Evolutionary conservation across 345 rosid genomes (phyloP).

Genomic region (Mangifera indica): DNA sequence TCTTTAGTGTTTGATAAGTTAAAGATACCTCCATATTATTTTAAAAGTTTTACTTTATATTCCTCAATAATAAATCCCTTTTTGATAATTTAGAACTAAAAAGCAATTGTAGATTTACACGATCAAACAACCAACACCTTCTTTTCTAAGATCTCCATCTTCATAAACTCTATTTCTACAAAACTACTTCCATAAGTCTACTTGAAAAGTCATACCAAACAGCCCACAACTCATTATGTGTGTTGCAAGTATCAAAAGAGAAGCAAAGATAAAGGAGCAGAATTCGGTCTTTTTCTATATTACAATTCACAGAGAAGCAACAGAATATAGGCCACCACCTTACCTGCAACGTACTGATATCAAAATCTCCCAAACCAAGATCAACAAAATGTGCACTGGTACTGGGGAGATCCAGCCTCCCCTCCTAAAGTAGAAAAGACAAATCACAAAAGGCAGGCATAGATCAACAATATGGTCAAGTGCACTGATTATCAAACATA

Average conservation of each 20-base stretch:
- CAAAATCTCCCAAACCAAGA: constrained; percentile 43
- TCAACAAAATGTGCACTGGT: constrained; percentile 36
- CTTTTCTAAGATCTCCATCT: too few relatives aligned
- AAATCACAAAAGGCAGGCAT: constrained; percentile 10
- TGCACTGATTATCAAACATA: constrained; percentile 9
- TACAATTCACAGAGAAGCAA: neutral
- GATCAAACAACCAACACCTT: too few relatives aligned
- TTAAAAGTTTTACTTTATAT: too few relatives aligned
- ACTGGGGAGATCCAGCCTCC: constrained; percentile 41
- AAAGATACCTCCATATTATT: too few relatives aligned
- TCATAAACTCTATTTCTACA: too few relatives aligned
- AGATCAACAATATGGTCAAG: constrained; percentile 2
- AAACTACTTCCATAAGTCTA: too few relatives aligned
- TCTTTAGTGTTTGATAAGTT: too few relatives aligned
- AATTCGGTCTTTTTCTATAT: neutral
- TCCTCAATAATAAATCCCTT: too few relatives aligned
- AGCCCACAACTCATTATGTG: too few relatives aligned
- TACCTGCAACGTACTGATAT: constrained; percentile 63
- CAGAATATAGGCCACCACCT: constrained; percentile 3
- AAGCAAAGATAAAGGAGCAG: neutral
- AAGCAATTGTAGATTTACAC: too few relatives aligned
- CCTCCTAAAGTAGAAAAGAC: constrained; percentile 42
- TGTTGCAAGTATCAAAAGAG: neutral
- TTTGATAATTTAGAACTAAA: too few relatives aligned
- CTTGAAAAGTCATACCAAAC: too few relatives aligned